Conservation (phyloP, 306 rosid species). For the Herpetospermum pedunculosum region DNA sequence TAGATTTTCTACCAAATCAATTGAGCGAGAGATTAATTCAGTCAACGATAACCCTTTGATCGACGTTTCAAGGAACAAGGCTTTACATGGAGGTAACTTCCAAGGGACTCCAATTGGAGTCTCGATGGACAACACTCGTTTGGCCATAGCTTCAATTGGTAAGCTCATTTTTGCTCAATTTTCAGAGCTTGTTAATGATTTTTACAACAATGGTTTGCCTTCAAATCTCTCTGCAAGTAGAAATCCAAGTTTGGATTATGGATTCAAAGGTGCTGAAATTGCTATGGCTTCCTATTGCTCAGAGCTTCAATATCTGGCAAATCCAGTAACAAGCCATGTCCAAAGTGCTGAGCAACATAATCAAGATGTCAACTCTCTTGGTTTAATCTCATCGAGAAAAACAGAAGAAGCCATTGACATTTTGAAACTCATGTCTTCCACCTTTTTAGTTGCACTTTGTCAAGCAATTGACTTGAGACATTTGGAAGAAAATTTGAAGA, state of each 20-base stretch:
- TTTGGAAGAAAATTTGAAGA: background rate
- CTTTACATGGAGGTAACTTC: slow-evolving; percentile 86
- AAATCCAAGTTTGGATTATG: slow-evolving; percentile 82
- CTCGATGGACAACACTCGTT: slow-evolving; percentile 84
- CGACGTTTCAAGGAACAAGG: slow-evolving; percentile 85
- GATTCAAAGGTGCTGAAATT: slow-evolving; percentile 80
- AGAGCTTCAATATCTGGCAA: slow-evolving; percentile 65
- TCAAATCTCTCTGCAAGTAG: slow-evolving; percentile 65
- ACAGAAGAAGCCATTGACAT: slow-evolving; percentile 67
- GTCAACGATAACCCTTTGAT: slow-evolving; percentile 87
- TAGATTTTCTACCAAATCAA: slow-evolving; percentile 59
- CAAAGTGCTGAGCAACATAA: slow-evolving; percentile 91
- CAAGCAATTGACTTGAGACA: slow-evolving; percentile 4
- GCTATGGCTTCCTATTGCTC: slow-evolving; percentile 93
- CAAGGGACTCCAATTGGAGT: slow-evolving; percentile 95
- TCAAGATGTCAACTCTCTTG: slow-evolving; percentile 86
- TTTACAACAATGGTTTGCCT: slow-evolving; percentile 76
- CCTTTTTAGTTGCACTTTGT: slow-evolving; percentile 53
- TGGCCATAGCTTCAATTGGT: slow-evolving; percentile 74
- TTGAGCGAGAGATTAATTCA: slow-evolving; percentile 78
- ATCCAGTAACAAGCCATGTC: slow-evolving; percentile 81
- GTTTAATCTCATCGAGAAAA: slow-evolving; percentile 67
- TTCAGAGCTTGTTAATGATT: slow-evolving; percentile 81
- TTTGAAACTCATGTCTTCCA: slow-evolving; percentile 71
- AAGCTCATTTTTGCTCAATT: slow-evolving; percentile 89